Conservation (phyloP, 1,284 basidiomycete species). For the Rugiboletus extremiorientalis region DNA sequence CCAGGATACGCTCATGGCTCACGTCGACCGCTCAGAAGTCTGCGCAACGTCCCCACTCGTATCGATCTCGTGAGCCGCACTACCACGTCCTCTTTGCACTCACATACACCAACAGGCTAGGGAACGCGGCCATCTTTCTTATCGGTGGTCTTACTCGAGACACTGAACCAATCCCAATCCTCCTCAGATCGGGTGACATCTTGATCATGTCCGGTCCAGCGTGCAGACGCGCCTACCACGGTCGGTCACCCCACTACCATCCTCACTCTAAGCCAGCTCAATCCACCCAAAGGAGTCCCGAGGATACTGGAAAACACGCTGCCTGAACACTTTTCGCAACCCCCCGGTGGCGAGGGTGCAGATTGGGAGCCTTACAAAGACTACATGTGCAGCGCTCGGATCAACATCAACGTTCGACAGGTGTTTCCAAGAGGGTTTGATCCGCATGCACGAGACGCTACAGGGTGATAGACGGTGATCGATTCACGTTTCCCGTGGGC, state of each 20-base stretch:
- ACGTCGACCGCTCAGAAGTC: slow-evolving; percentile 89
- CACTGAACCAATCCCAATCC: slow-evolving; percentile 71
- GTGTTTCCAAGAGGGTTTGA: slow-evolving; percentile 76
- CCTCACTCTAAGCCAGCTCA: neutral
- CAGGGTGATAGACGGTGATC: neutral
- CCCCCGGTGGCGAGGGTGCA: slow-evolving; percentile 21
- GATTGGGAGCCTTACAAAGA: slow-evolving; percentile 60
- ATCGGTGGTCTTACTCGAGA: slow-evolving; percentile 83
- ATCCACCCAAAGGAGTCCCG: slow-evolving; percentile 65
- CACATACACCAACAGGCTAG: slow-evolving; percentile 55
- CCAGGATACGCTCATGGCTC: slow-evolving; percentile 88
- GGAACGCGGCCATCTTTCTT: slow-evolving; percentile 84
- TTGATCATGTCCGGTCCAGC: slow-evolving; percentile 89
- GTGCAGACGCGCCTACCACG: slow-evolving; percentile 85
- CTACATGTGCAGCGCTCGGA: slow-evolving; percentile 66
- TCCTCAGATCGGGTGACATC: slow-evolving; percentile 85
- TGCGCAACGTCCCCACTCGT: slow-evolving; percentile 86
- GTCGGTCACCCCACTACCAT: slow-evolving; percentile 38
- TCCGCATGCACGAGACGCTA: slow-evolving; percentile 28
- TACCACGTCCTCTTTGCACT: neutral
- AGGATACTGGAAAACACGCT: slow-evolving; percentile 80
- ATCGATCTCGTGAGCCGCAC: slow-evolving; percentile 74
- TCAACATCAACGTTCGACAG: slow-evolving; percentile 91
- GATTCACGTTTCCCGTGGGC: neutral
- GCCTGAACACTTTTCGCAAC: slow-evolving; percentile 56